Base-by-base conservation (phyloP, 2,329 filamentous ascomycete species). In the Fusarium sublunatum region DNA sequence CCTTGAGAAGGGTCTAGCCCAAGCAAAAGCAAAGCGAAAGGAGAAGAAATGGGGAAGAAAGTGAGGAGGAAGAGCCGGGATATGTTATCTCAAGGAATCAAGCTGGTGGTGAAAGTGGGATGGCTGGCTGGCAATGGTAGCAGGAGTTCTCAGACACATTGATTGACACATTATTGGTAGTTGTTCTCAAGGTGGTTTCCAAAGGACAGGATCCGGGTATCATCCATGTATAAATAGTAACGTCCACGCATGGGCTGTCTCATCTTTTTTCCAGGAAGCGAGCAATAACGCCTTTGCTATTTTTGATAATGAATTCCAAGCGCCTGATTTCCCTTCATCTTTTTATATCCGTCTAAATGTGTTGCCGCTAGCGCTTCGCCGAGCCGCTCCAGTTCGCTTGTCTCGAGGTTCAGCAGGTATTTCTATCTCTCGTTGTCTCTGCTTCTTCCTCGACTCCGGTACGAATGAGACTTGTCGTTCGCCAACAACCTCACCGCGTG, bases 291-390 rank as follows among this genome's bases (percentile, higher is more conserved):
- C 65, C 60, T 63, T 60, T 69, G 58, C 49, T 65, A 55, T 55
- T 58, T 54, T 51, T 50, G 44, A 63, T 65, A 64, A 71, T 63
- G 47, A 64, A 64, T 53, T 60, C 59, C 58, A 64, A 69, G 59
- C 68, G 59, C 62, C 64, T 61, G 31, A 48, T 61, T 66, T 44
- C 22, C 50, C 25, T 67, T 43, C 22, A 51, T 22, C 25, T 74
- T 78, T 34, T 75, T 78, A 89, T 81, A 91, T 82, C 71, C 82
- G 84, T 74, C 89, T 85, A 75, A 93, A 91, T 36, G 88, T 88
- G 76, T 94, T 93, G 48, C 83, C 84, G 76, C 90, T 92, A 46
- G 91, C 91, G 75, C 89, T 93, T 70, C 91, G 81, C 70, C 91
- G 85, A 53, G 74, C 73, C 52, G 74, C 73, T 52, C 79, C 78